Conservation (phyloP, 352 stramenopile genomes). For the Pythium sukuiense region DNA sequence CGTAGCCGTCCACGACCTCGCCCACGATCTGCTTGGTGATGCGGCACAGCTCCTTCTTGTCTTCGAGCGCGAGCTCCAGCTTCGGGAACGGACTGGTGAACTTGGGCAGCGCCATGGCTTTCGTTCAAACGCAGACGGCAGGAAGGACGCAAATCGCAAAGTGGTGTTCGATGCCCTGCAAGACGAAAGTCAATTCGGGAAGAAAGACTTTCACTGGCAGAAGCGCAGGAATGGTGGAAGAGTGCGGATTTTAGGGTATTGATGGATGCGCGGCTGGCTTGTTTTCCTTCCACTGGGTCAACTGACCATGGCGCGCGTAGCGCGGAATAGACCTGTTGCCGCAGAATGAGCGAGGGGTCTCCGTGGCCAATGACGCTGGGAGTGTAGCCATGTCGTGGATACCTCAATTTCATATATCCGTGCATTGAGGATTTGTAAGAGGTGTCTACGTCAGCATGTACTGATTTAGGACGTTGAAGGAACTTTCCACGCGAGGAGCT, state of each 20-base stretch:
- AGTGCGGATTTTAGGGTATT: neutral
- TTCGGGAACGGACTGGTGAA: conserved; percentile 56
- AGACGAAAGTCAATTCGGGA: neutral
- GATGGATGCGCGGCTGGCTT: conserved; percentile 4
- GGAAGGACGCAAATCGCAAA: conserved; percentile 1
- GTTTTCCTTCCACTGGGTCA: conserved; percentile 17
- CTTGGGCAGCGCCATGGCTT: conserved; percentile 22
- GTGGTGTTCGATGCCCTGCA: conserved; percentile 4
- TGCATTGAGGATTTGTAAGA: neutral
- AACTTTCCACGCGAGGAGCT: neutral
- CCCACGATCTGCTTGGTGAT: conserved; percentile 51
- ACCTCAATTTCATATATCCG: neutral
- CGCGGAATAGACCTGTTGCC: conserved; percentile 1
- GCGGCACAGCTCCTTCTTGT: conserved; percentile 53
- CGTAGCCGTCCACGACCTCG: conserved; percentile 50
- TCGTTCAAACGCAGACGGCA: neutral
- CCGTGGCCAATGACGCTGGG: neutral
- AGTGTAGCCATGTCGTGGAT: conserved; percentile 10
- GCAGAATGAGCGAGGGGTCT: neutral
- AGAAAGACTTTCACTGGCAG: neutral
- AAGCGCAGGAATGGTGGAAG: neutral
- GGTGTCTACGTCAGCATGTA: neutral
- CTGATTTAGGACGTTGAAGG: too few relatives aligned
- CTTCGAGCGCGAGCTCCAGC: conserved; percentile 46
- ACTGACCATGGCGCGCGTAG: conserved; percentile 2